Evolutionary conservation across 2,329 filamentous ascomycete species (phyloP), one percentile per base, ranked within the genome.

Genomic region (Hortaea werneckii): DNA sequence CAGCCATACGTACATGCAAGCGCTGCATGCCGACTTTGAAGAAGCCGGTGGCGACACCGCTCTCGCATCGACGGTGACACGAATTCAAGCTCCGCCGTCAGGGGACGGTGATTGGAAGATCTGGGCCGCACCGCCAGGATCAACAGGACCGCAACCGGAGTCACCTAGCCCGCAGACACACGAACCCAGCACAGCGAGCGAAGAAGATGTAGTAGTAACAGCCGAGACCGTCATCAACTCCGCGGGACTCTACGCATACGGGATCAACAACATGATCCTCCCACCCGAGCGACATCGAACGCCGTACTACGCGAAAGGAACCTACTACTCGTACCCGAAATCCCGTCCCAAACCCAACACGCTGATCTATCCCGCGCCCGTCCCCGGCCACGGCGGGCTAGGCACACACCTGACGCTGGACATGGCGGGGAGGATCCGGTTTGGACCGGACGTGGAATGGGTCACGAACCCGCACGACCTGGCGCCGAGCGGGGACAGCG

Each of bases 361-460:
- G 0, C 78, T 98, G 20, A 74, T 98, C 42, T 98, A 96, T 61
- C 92, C 92, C 0, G 88, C 85, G 0, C 88, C 90, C 0, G 73
- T 85, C 6, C 84, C 88, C 0, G 89, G 89, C 1, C 78, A 82
- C 20, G 89, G 80, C 43, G 90, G 92, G 0, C 71, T 98, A 0
- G 92, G 92, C 41, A 96, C 92, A 0, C 92, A 98, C 65, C 72
- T 98, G 12, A 98, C 92, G 1, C 76, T 96, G 47, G 92, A 98
- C 64, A 76, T 96, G 67, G 77, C 73, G 0, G 89, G 90, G 0
- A 79, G 86, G 1, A 76, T 96, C 38, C 83, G 87, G 34, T 98
- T 98, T 65, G 92, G 92, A 0, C 92, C 92, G 0, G 92, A 98
- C 61, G 85, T 95, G 10, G 87, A 96, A 64, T 96, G 92, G 92